Evolutionary conservation across 495 filamentous ascomycete genomes (phyloP).

Genomic region (Neurospora terricola): DNA sequence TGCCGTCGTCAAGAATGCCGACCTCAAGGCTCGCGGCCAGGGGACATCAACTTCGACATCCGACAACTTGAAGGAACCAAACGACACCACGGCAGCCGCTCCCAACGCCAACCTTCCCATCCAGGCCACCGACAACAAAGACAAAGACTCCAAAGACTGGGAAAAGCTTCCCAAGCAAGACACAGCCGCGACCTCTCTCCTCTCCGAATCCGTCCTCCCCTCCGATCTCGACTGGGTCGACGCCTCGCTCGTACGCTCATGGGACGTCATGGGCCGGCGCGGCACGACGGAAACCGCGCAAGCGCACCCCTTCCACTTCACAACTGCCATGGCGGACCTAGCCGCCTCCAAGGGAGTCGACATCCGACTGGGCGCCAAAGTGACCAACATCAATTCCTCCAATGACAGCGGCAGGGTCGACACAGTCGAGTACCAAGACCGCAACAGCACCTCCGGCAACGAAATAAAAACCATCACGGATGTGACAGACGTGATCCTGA

Average conservation of each 20-base stretch:
- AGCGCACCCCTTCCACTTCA: slow-evolving; percentile 91
- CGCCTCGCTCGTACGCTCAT: slow-evolving; percentile 51
- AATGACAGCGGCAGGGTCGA: slow-evolving; percentile 33
- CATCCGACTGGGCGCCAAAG: slow-evolving; percentile 53
- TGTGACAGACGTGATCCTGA: slow-evolving; percentile 72
- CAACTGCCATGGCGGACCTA: slow-evolving; percentile 72
- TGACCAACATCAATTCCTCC: slow-evolving; percentile 41
- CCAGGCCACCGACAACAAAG: slow-evolving; percentile 12
- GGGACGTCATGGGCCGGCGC: slow-evolving; percentile 75
- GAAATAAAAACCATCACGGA: slow-evolving; percentile 43
- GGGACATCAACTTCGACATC: slow-evolving; percentile 9
- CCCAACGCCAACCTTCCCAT: slow-evolving; percentile 22
- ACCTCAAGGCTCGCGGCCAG: slow-evolving; percentile 12
- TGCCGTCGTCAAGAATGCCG: slow-evolving; percentile 41
- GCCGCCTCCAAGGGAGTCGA: slow-evolving; percentile 66
- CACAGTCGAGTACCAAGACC: slow-evolving; percentile 67
- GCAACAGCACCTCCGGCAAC: slow-evolving; percentile 32
- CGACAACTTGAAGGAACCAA: not conserved
- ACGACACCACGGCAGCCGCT: not conserved
- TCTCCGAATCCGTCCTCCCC: slow-evolving; percentile 56
- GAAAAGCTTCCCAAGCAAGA: slow-evolving; percentile 66
- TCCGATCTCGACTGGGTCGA: slow-evolving; percentile 82
- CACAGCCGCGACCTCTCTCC: slow-evolving; percentile 44
- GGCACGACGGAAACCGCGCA: slow-evolving; percentile 65
- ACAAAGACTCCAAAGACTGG: slow-evolving; percentile 30